phyloP scores from a whole-genome alignment of 1,284 basidiomycete species.

The Cystobasidium pallidum region DNA sequence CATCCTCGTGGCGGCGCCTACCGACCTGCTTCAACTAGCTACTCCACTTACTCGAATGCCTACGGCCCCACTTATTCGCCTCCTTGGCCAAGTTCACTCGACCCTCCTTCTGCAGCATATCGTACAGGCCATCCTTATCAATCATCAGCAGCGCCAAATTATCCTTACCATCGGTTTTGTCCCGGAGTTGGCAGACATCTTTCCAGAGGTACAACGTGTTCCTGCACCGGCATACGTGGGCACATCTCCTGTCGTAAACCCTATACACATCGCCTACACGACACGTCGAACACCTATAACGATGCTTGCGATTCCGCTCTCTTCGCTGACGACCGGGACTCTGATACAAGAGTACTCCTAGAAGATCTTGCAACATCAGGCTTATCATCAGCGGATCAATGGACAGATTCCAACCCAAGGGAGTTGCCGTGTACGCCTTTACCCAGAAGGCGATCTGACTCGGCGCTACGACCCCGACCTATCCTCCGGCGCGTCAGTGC shows the following conservation, averaged over 20 bases:
- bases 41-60: background rate
- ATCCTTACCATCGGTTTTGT: background rate
- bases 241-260: background rate
- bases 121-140: background rate
- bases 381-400: conserved; percentile 13
- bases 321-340: background rate
- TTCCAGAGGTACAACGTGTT: background rate
- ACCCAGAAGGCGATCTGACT: background rate
- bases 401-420: background rate
- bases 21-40: background rate
- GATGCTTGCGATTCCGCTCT: background rate
- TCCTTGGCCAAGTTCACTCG: background rate
- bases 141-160: background rate
- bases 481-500: background rate
- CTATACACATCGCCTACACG: background rate
- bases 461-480: background rate
- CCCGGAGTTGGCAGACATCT: no score
- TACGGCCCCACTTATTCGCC: background rate
- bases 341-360: background rate
- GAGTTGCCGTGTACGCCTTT: background rate
- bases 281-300: background rate
- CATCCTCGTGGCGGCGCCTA: background rate
- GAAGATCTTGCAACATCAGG: conserved; percentile 4
- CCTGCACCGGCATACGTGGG: background rate
- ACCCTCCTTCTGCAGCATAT: no score